These are phyloP conservation scores for Amesomyces nigricolor DNA, from an alignment of 2,329 filamentous ascomycete genomes.

Conservation along the genomic window DNA sequence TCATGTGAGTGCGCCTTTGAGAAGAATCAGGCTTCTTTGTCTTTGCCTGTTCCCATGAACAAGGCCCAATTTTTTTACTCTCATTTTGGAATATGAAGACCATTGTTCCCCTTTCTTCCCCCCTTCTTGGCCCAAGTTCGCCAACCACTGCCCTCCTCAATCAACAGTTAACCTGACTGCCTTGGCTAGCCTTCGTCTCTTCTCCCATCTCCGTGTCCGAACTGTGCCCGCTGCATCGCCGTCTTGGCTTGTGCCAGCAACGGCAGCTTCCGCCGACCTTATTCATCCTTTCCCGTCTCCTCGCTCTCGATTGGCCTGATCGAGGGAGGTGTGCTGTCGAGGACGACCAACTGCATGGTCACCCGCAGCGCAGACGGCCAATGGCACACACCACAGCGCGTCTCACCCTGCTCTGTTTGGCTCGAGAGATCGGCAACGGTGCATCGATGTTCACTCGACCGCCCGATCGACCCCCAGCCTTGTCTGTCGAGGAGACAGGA, in stretches of 20 bases:
- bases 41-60: not conserved
- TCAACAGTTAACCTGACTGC: too few relatives aligned
- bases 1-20: too few relatives aligned
- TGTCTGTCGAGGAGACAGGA: too few relatives aligned
- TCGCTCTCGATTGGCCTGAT: slow-evolving; percentile 4
- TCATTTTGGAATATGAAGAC: too few relatives aligned
- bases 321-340: not conserved
- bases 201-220: too few relatives aligned
- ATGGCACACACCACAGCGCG: not conserved
- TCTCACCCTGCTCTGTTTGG: not conserved
- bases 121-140: too few relatives aligned
- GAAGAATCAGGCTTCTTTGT: too few relatives aligned
- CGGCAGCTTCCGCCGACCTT: slow-evolving; percentile 2
- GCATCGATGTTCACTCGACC: not conserved
- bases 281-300: slow-evolving; percentile 5
- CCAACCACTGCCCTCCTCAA: too few relatives aligned
- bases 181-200: too few relatives aligned
- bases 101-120: too few relatives aligned
- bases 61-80: too few relatives aligned
- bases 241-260: not conserved
- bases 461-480: not conserved
- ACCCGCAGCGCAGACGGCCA: slow-evolving; percentile 10
- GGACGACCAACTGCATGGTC: slow-evolving; percentile 8
- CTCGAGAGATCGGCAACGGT: not conserved
- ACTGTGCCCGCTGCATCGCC: slow-evolving; percentile 4